These are phyloP conservation scores for Blastomyces emzantsi DNA, from an alignment of 2,329 filamentous ascomycete species.

Conservation along the genomic window DNA sequence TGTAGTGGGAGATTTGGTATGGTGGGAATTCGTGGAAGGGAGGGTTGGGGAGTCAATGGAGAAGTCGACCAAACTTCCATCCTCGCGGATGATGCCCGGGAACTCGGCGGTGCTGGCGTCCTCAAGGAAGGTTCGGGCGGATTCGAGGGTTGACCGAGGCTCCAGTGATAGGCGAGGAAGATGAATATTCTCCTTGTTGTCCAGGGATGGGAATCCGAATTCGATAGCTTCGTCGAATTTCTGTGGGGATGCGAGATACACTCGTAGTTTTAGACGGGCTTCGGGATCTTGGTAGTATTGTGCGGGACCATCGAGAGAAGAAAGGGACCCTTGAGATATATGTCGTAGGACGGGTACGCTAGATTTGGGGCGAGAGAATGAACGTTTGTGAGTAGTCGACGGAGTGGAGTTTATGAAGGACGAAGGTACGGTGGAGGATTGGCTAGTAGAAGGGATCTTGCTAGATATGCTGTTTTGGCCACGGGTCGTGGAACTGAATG, in stretches of 20 bases:
- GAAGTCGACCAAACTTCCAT: background rate
- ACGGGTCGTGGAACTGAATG: conserved; percentile 57
- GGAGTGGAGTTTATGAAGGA: conserved; percentile 20
- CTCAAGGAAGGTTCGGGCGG: conserved; percentile 45
- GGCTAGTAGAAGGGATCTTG: conserved; percentile 32
- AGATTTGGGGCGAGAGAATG: conserved; percentile 34
- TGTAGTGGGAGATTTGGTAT: conserved; percentile 19
- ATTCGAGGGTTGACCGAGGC: conserved; percentile 34
- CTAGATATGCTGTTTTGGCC: conserved; percentile 34
- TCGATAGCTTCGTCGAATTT: conserved; percentile 95
- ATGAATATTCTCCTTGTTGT: conserved; percentile 26
- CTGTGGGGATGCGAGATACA: conserved; percentile 78
- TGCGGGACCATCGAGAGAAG: conserved; percentile 59
- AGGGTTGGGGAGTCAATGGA: background rate
- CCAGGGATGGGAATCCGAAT: conserved; percentile 67
- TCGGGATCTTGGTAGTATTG: conserved; percentile 87
- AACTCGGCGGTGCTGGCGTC: conserved; percentile 37
- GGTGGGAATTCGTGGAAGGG: conserved; percentile 12
- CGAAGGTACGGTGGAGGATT: conserved; percentile 33
- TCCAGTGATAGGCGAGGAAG: conserved; percentile 17
- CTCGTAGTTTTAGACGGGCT: conserved; percentile 72
- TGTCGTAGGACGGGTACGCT: conserved; percentile 45
- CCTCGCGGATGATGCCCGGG: background rate
- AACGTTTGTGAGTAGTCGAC: conserved; percentile 23
- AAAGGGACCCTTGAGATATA: conserved; percentile 44